Evolutionary conservation across 176 grass and related monocot species (phyloP).

Genomic region (Hordeum marinum): DNA sequence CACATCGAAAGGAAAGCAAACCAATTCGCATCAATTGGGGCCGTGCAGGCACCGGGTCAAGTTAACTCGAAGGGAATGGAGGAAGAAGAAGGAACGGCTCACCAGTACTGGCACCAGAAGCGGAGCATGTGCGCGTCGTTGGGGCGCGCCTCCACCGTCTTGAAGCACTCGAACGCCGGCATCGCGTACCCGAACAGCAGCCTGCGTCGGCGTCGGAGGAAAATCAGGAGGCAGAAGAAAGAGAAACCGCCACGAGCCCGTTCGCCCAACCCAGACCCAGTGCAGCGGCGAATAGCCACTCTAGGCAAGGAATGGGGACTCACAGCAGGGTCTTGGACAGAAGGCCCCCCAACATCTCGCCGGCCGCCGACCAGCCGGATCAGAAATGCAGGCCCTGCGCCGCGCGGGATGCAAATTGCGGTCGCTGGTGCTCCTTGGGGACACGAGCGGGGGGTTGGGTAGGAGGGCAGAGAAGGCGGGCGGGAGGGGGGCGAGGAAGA

Average conservation of each 20-base stretch:
- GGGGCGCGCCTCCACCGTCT: slow-evolving; percentile 67
- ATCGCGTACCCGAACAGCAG: slow-evolving; percentile 80
- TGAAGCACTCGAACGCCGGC: slow-evolving; percentile 97
- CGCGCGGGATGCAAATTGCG: neutral
- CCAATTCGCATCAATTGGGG: neutral
- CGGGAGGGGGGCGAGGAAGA: neutral
- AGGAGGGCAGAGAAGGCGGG: neutral
- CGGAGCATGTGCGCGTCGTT: slow-evolving; percentile 59
- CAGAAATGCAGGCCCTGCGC: neutral
- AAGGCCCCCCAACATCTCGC: slow-evolving; percentile 55
- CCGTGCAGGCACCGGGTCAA: neutral
- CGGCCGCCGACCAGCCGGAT: neutral
- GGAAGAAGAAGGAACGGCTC: neutral
- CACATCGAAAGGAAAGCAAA: neutral
- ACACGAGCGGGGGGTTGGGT: neutral
- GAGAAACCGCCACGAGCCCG: neutral
- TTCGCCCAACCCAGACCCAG: neutral
- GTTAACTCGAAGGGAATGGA: neutral
- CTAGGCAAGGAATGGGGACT: neutral
- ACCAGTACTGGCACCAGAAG: slow-evolving; percentile 99
- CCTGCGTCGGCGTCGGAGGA: slow-evolving; percentile 17
- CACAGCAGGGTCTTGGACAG: slow-evolving; percentile 53
- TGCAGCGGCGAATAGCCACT: no score
- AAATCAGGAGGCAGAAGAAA: neutral
- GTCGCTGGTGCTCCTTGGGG: neutral